A percentile compares a stretch with the other conserved stretches of the same genome.
phyloP scores from a whole-genome alignment of 176 grass and related monocot genomes.

The Avena eriantha region DNA sequence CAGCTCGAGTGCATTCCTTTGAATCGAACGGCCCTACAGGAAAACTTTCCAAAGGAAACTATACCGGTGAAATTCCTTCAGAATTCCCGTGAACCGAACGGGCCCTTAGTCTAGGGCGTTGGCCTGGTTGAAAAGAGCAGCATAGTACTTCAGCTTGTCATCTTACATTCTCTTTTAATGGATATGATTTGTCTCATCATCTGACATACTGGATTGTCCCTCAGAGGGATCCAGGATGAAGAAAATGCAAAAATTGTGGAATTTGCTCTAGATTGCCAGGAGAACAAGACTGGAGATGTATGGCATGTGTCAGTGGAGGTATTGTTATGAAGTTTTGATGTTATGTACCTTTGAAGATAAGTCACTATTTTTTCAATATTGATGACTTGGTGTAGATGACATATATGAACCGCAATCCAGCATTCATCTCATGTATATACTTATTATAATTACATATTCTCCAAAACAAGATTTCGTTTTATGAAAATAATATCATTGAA shows the following conservation, averaged over 20 bases:
- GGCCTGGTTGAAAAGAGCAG: conserved; percentile 31
- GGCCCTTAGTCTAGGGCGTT: neutral
- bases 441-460: conserved; percentile 13
- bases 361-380: neutral
- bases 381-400: neutral
- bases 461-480: conserved; percentile 26
- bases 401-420: conserved; percentile 28
- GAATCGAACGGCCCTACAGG: too few relatives aligned
- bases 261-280: conserved; percentile 62
- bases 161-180: conserved; percentile 4
- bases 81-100: too few relatives aligned
- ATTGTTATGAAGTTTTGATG: conserved; percentile 28
- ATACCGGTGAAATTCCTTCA: too few relatives aligned
- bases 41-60: too few relatives aligned
- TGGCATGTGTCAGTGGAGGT: conserved; percentile 94
- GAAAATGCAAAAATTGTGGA: conserved; percentile 52
- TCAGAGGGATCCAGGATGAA: conserved; percentile 53
- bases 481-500: neutral
- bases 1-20: too few relatives aligned
- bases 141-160: conserved; percentile 23
- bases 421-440: conserved; percentile 36
- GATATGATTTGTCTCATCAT: conserved; percentile 29
- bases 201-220: conserved; percentile 29
- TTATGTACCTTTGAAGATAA: conserved; percentile 27
- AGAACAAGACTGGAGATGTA: conserved; percentile 89